A percentile compares a stretch with the other conserved stretches of the same genome.
phyloP scores from a whole-genome alignment of 2,329 filamentous ascomycete species.

The Kalmusia sp. region DNA sequence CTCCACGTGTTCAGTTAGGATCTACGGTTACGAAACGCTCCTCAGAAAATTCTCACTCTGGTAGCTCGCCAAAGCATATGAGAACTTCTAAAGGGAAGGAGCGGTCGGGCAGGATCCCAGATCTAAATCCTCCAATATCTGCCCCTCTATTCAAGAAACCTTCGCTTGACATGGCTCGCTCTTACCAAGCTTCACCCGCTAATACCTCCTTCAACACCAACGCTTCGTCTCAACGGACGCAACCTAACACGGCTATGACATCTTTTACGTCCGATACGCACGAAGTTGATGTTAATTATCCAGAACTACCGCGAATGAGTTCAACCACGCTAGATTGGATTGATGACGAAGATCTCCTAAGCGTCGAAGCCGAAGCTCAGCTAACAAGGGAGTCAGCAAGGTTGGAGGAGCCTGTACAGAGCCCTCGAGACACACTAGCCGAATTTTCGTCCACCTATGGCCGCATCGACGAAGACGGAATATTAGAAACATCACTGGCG shows the following conservation, averaged over 20 bases:
- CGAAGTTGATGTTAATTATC: slow-evolving; percentile 14
- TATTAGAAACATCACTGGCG: slow-evolving; percentile 19
- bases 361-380: slow-evolving; percentile 8
- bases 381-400: slow-evolving; percentile 9
- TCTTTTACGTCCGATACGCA: slow-evolving; percentile 31
- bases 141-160: slow-evolving; percentile 30
- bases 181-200: slow-evolving; percentile 22
- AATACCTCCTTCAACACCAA: slow-evolving; percentile 25
- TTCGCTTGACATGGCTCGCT: slow-evolving; percentile 25
- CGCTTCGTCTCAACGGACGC: slow-evolving; percentile 33
- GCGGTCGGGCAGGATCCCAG: slow-evolving; percentile 13
- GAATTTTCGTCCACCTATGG: slow-evolving; percentile 35
- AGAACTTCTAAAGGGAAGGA: slow-evolving; percentile 34
- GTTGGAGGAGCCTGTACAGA: slow-evolving; percentile 8
- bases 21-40: slow-evolving; percentile 27
- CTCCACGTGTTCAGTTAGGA: slow-evolving; percentile 26
- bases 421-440: slow-evolving; percentile 20
- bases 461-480: slow-evolving; percentile 30
- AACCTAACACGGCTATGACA: slow-evolving; percentile 17
- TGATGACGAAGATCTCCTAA: slow-evolving; percentile 21
- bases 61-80: slow-evolving; percentile 35
- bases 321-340: slow-evolving; percentile 30
- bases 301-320: slow-evolving; percentile 20
- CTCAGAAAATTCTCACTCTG: slow-evolving; percentile 24
- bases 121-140: background rate